These are phyloP conservation scores for Rhizodiscina lignyota DNA, from an alignment of 495 filamentous ascomycete species.

Conservation along the genomic window DNA sequence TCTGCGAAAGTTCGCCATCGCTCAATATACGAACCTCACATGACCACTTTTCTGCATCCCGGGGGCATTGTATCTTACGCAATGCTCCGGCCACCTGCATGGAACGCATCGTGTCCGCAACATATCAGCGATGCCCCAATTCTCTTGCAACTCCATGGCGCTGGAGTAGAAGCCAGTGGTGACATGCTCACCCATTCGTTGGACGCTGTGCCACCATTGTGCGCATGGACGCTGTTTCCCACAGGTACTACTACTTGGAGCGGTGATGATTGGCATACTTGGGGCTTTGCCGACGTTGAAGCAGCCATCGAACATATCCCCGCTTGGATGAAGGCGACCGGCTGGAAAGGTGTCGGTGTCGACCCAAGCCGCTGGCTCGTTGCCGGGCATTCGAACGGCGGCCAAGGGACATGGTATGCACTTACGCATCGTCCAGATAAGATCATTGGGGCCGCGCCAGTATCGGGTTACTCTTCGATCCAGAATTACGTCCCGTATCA, in stretches of 20 bases:
- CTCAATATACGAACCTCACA: conserved; percentile 29
- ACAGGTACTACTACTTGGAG: conserved; percentile 44
- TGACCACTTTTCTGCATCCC: conserved; percentile 40
- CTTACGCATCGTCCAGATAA: conserved; percentile 42
- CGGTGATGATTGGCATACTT: conserved; percentile 47
- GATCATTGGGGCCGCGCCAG: conserved; percentile 35
- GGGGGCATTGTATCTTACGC: conserved; percentile 43
- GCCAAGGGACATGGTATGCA: conserved; percentile 40
- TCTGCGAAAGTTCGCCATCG: conserved; percentile 8
- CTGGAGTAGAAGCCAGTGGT: conserved; percentile 37
- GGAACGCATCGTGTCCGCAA: conserved; percentile 17
- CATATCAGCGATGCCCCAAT: conserved; percentile 20
- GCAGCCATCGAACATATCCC: conserved; percentile 32
- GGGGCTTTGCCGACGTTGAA: conserved; percentile 41
- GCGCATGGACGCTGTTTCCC: conserved; percentile 40
- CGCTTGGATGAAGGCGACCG: conserved; percentile 29
- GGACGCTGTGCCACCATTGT: conserved; percentile 32
- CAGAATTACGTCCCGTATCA: conserved; percentile 46
- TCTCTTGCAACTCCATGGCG: conserved; percentile 36
- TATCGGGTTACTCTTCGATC: conserved; percentile 43
- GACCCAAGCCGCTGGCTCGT: conserved; percentile 34
- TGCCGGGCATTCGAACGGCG: conserved; percentile 42
- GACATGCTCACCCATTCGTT: conserved; percentile 28
- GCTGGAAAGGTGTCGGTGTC: conserved; percentile 30
- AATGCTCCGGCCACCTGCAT: conserved; percentile 38